phyloP scores from a whole-genome alignment of 805 yeast species.

The Ogataea allantospora region DNA sequence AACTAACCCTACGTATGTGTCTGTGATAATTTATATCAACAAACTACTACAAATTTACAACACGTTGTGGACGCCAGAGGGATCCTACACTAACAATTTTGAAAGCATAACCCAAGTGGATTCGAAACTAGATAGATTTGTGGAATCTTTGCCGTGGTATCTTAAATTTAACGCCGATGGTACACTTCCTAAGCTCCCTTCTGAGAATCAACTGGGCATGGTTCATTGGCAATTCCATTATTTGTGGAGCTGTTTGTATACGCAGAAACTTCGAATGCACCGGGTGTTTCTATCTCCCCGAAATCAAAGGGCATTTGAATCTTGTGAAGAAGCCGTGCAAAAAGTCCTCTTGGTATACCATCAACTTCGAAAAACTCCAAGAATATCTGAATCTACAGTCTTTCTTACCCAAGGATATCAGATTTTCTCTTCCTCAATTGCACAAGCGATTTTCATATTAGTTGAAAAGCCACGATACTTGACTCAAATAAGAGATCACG shows the following conservation, averaged over 20 bases:
- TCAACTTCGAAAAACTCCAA: conserved; percentile 24
- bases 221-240: conserved; percentile 16
- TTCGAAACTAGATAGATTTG: conserved; percentile 4
- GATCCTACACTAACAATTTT: conserved; percentile 3
- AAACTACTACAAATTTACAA: conserved; percentile 19
- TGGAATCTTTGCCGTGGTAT: conserved; percentile 15
- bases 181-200: conserved; percentile 14
- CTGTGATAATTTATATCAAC: conserved; percentile 17
- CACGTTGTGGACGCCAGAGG: conserved; percentile 18
- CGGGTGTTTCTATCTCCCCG: conserved; percentile 13
- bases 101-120: conserved; percentile 10
- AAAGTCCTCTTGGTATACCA: conserved; percentile 30
- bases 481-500: conserved; percentile 3
- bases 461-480: conserved; percentile 18
- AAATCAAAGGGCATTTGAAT: conserved; percentile 22
- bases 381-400: conserved; percentile 23
- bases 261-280: conserved; percentile 14
- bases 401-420: conserved; percentile 35
- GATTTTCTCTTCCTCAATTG: conserved; percentile 32
- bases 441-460: conserved; percentile 33
- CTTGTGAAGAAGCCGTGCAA: conserved; percentile 28
- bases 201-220: neutral
- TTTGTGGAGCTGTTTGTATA: conserved; percentile 14
- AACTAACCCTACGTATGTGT: conserved; percentile 19
- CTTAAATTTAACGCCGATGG: conserved; percentile 13